Evolutionary conservation across 441 rosid species (phyloP), one percentile per base, ranked within the genome.

Genomic region (Lepidium campestre): DNA sequence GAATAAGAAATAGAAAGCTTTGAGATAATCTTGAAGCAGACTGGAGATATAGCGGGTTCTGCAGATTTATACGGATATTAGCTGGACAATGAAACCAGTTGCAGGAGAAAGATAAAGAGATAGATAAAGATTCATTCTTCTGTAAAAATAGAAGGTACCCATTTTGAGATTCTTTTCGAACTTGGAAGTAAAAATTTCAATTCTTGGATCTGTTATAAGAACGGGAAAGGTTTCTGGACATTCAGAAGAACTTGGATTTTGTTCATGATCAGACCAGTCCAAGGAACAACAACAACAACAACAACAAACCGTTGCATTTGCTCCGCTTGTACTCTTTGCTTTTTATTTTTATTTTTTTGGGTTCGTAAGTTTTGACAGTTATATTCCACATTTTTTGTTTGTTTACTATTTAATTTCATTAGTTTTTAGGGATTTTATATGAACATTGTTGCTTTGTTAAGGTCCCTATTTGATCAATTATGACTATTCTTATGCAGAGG

Each of bases 1-100:
- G 94, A 83, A 69, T 79, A 83, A 18, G 48, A 40, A 65, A 48
- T 46, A 7, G 47, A 49, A 57, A 23, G 63, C 84, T 89, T 67
- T 15, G 82, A 55, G 46, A 55, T 46, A 65, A 57, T 48, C 53
- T 54, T 65, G 75, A 70, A 75, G 75, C 42, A 69, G 74, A 50
- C 10, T 50, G 52, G 50, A 42, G 74, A 73, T 62, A 65, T 50
- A 0, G 48, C 37, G 4, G 67, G 49, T 41, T 58, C 59, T 53
- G 68, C 69, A 54, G 34, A 56, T 39, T 29, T 31, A 54, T 31
- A 34, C 39, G 53, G 65, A 50, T 47, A 15, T 39, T 62, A 45
- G 63, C 57, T 62, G 75, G 64, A 47, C 5, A 25, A 32, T 57
- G 71, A 34, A 65, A 57, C 74, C 65, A 53, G 73, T 45, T 46